Percentiles rank a stretch among this genome's conserved stretches.
These are phyloP conservation scores for Pelargonium myrrhifolium DNA, from an alignment of 441 rosid species.

Conservation along the genomic window DNA sequence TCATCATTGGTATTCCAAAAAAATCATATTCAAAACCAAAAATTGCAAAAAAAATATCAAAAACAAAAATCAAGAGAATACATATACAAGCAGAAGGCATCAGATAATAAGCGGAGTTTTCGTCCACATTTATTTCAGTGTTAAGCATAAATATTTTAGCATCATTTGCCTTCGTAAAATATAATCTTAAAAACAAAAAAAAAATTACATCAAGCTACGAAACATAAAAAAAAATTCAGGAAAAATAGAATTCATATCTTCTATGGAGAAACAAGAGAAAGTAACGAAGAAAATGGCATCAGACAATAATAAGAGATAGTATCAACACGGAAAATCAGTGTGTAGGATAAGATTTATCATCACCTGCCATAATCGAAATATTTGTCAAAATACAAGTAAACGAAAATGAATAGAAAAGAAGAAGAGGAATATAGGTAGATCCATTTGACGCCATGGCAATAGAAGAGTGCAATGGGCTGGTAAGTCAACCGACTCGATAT, in stretches of 20 bases:
- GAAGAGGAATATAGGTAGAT: conserved; percentile 36
- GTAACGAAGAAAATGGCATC: conserved; percentile 22
- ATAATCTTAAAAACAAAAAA: too few species aligned
- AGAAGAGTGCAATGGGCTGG: conserved; percentile 44
- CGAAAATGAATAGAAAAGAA: too few species aligned
- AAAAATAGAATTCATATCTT: too few species aligned
- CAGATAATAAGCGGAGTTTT: conserved; percentile 36
- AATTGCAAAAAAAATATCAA: not conserved
- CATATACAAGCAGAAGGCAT: conserved; percentile 39
- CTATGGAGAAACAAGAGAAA: not conserved
- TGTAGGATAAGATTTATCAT: conserved; percentile 43
- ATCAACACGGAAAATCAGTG: conserved; percentile 38
- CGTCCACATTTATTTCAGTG: conserved; percentile 27
- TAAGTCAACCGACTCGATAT: conserved; percentile 33
- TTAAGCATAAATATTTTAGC: conserved; percentile 27
- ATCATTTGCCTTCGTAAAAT: conserved; percentile 38
- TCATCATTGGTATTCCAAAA: conserved; percentile 40
- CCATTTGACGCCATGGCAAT: conserved; percentile 57
- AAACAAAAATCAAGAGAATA: not conserved
- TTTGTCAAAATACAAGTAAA: too few species aligned
- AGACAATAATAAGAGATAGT: conserved; percentile 16
- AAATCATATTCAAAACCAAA: too few species aligned
- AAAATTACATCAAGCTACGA: too few species aligned
- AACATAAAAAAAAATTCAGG: too few species aligned
- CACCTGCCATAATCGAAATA: too few species aligned